Base-by-base conservation (phyloP, 495 filamentous ascomycete species). In the Podospora pseudopauciseta region DNA sequence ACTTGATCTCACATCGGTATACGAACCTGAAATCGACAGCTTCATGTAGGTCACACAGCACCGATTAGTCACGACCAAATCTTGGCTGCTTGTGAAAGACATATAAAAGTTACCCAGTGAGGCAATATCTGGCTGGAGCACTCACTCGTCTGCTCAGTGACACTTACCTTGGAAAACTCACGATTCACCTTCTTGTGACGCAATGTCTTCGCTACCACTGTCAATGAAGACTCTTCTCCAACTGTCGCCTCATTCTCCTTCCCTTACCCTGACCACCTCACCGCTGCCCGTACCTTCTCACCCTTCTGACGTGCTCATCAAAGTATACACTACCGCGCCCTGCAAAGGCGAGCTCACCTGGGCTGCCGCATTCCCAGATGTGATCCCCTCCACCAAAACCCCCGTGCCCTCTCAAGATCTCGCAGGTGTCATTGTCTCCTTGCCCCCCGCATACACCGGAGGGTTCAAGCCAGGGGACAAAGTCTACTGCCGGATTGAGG, bases 301-400 rank as follows among this genome's bases (percentile, higher is more conserved):
- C 71, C 79, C 71, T 71, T 77, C 67, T 75, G 83, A 89, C 69
- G 87, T 89, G 67, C 81, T 90, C 5, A 82, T 91, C 73, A 85
- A 85, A 65, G 83, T 89, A 16, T 78, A 82, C 57, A 80, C 87
- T 11, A 82, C 84, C 20, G 82, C 86, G 20, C 84, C 87, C 56
- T 88, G 81, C 67, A 79, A 84, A 61, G 84, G 87, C 60, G 88
- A 89, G 70, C 79, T 89, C 16, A 68, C 75, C 18, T 83, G 81
- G 77, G 78, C 73, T 19, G 70, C 78, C 34, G 77, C 81, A 64
- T 86, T 81, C 61, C 78, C 83, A 15, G 72, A 70, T 13, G 64
- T 75, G 1, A 67, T 77, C 18, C 83, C 80, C 5, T 74, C 77
- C 34, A 80, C 82, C 16, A 78, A 79, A 66, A 72, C 72, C 19